Evolutionary conservation across 2,329 filamentous ascomycete genomes (phyloP).

Genomic region (Rutstroemia sp.): DNA sequence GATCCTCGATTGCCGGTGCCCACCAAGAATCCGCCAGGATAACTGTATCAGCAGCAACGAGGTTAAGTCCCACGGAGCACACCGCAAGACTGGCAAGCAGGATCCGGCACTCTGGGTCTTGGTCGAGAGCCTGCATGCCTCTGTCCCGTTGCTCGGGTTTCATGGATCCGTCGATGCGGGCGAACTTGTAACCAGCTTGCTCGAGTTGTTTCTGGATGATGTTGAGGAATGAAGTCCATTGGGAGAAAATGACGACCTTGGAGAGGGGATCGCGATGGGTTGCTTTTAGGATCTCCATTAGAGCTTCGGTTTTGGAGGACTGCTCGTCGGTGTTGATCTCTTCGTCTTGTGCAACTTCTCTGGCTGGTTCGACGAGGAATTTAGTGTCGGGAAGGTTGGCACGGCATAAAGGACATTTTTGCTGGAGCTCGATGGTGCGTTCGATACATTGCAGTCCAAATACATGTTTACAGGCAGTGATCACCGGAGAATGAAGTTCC

Average conservation of each 20-base stretch:
- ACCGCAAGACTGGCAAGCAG: constrained; percentile 77
- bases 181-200: constrained; percentile 52
- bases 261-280: constrained; percentile 55
- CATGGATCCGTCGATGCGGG: constrained; percentile 79
- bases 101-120: constrained; percentile 60
- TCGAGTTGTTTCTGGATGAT: constrained; percentile 63
- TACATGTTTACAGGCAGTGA: constrained; percentile 77
- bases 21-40: constrained; percentile 84
- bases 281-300: constrained; percentile 68
- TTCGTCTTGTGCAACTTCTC: constrained; percentile 42
- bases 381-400: constrained; percentile 53
- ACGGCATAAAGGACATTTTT: constrained; percentile 81
- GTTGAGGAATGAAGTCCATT: constrained; percentile 70
- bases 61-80: constrained; percentile 78
- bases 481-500: constrained; percentile 61
- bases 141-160: constrained; percentile 60
- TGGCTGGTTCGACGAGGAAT: constrained; percentile 59
- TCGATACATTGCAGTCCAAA: constrained; percentile 72
- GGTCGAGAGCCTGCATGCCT: constrained; percentile 60
- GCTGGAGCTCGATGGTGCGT: constrained; percentile 64
- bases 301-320: constrained; percentile 76
- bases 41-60: constrained; percentile 80
- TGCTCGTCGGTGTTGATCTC: constrained; percentile 56
- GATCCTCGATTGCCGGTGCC: constrained; percentile 88
- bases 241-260: constrained; percentile 68